Percentiles rank a stretch among this genome's conserved stretches.
Evolutionary conservation across 2,329 filamentous ascomycete genomes (phyloP).

Genomic region (Seiridium unicorne): DNA sequence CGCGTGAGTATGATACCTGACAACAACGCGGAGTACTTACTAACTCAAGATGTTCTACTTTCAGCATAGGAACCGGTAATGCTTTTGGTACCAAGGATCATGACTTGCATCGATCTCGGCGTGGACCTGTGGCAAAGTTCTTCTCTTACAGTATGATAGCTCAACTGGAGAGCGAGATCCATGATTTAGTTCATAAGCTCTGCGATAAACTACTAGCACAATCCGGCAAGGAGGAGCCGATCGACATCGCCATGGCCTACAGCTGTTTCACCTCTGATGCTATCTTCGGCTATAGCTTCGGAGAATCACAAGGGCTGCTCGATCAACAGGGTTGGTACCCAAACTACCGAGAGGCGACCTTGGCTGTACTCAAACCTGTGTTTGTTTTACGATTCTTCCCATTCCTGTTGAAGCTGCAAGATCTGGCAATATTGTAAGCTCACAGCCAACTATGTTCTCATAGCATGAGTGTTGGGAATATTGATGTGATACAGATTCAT

Average conservation of each 20-base stretch:
- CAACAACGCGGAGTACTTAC: not conserved
- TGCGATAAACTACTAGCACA: conserved; percentile 27
- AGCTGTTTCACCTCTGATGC: conserved; percentile 18
- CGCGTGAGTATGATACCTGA: not conserved
- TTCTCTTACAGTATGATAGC: conserved; percentile 30
- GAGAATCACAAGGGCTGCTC: conserved; percentile 20
- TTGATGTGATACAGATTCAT: conserved; percentile 1
- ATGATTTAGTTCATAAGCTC: conserved; percentile 12
- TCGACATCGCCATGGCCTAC: conserved; percentile 16
- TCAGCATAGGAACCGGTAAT: not conserved
- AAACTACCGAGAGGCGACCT: conserved; percentile 11
- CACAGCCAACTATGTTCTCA: not conserved
- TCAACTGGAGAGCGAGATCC: conserved; percentile 20
- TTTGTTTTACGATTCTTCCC: conserved; percentile 4
- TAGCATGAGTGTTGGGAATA: conserved; percentile 7
- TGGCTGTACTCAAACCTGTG: not conserved
- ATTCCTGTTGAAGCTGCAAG: not conserved
- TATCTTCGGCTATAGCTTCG: conserved; percentile 23
- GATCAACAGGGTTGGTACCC: conserved; percentile 21
- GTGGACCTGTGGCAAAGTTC: conserved; percentile 19
- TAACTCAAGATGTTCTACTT: conserved; percentile 16
- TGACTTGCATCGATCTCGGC: conserved; percentile 23
- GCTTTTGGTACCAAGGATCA: conserved; percentile 14
- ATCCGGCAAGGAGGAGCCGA: conserved; percentile 24
- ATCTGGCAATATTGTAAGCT: not conserved